Base-by-base conservation (phyloP, 768 basidiomycete genomes). In the Galerina sulciceps region DNA sequence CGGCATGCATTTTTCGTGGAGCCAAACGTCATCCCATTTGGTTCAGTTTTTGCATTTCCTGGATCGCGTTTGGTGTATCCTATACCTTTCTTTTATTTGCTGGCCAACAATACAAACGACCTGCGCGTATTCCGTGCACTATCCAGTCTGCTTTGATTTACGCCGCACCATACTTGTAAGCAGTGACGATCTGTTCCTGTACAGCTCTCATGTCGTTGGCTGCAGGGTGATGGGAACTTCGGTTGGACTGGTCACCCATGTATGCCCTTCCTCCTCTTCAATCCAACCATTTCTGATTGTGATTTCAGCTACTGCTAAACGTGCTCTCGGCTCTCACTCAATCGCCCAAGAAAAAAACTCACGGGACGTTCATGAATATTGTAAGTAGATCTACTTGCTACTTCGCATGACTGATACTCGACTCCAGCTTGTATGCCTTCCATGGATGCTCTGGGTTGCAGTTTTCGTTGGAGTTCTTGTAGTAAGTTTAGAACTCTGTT, bases 41-140 rank as follows among this genome's bases (percentile, higher is more conserved):
- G 65, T 75, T 72, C 57, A 75, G 70, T 60, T 77, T 76, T 53
- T 71, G 71, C 57, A 48, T 71, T 20, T 67, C 73, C 1, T 78
- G 76, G 76, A 71, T 73, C 15, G 60, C 75, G 10, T 76, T 70
- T 41, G 71, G 75, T 31, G 31, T 72, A 34, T 76, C 75, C 10
- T 76, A 75, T 62, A 61, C 69, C 6, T 59, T 78, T 41, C 65
- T 76, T 20, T 62, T 67, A 26, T 69, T 76, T 58, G 68, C 72
- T 58, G 75, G 74, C 42, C 71, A 74, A 47, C 71, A 72, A 57
- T 63, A 54, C 26, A 49, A 57, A 23, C 48, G 26, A 11, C 71
- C 75, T 15, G 53, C 56, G n/a, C 63, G 61, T 37, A 55, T 47
- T 4, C 46, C 76, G 3, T 78, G 76, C 43, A 58, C 64, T 1